Evolutionary conservation across 1,284 basidiomycete genomes (phyloP).

Genomic region (Lentinus polychrous): DNA sequence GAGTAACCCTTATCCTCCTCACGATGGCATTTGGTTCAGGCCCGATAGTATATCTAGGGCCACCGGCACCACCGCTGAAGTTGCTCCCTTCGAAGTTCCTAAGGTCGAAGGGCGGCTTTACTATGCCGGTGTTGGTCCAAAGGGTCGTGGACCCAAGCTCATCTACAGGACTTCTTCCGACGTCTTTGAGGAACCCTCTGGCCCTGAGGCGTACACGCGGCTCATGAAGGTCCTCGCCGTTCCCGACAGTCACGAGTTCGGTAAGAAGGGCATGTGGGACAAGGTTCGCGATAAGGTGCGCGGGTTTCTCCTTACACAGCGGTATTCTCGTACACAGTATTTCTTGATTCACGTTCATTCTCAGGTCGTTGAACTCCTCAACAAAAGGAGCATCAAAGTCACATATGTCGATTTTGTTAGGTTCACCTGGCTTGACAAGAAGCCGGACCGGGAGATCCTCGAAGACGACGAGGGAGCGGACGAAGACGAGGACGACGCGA

Average conservation of each 20-base stretch:
- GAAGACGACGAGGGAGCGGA: conserved; percentile 14
- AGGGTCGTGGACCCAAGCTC: conserved; percentile 27
- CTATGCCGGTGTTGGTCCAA: conserved; percentile 7
- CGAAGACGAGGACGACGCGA: conserved; percentile 16
- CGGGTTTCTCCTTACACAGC: conserved; percentile 18
- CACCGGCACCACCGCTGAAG: conserved; percentile 11
- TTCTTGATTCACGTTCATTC: conserved; percentile 20
- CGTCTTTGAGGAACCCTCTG: conserved; percentile 25
- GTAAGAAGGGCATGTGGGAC: conserved; percentile 24
- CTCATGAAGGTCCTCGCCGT: conserved; percentile 28
- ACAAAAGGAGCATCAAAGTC: conserved; percentile 15
- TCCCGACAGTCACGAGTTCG: conserved; percentile 25
- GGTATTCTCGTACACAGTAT: too few relatives aligned
- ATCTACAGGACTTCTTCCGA: conserved; percentile 31
- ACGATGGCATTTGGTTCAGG: conserved; percentile 9
- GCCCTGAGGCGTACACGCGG: conserved; percentile 26
- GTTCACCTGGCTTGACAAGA: conserved; percentile 27
- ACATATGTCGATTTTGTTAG: conserved; percentile 26
- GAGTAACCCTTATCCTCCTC: conserved; percentile 29
- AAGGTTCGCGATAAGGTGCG: conserved; percentile 21
- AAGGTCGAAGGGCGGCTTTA: conserved; percentile 4
- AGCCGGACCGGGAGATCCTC: conserved; percentile 9
- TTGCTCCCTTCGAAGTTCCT: conserved; percentile 12
- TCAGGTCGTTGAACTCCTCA: conserved; percentile 24
- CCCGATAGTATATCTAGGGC: conserved; percentile 11